A percentile compares a stretch with the other conserved stretches of the same genome.
phyloP scores from a whole-genome alignment of 1,284 basidiomycete species.

The Cutaneotrichosporon sp. region DNA sequence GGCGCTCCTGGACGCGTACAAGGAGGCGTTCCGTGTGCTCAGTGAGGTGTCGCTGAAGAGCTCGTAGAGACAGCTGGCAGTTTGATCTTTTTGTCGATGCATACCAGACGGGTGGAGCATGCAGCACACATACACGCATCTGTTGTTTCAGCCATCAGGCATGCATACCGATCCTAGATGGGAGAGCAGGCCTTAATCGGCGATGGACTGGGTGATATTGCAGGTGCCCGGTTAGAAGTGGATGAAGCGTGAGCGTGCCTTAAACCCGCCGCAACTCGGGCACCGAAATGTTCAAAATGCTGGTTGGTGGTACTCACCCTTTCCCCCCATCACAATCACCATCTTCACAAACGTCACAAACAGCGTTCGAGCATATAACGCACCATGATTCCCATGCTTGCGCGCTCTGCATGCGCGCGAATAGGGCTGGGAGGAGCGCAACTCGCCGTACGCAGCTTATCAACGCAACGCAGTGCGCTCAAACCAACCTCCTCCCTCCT shows the following conservation, averaged over 20 bases:
- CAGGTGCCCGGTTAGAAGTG: too few species aligned
- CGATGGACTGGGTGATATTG: too few species aligned
- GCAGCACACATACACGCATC: not conserved
- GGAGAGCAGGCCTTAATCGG: too few species aligned
- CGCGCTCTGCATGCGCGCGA: slow-evolving; percentile 20
- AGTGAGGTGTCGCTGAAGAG: slow-evolving; percentile 48
- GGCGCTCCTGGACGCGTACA: slow-evolving; percentile 91
- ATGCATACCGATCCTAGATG: too few species aligned
- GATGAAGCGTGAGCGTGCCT: too few species aligned
- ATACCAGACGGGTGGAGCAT: not conserved
- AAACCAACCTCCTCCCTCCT: not conserved
- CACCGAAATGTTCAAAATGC: too few species aligned
- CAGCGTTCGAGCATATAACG: too few species aligned
- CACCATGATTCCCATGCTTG: slow-evolving; percentile 12
- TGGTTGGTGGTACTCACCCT: too few species aligned
- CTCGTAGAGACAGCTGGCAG: slow-evolving; percentile 20
- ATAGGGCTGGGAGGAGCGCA: slow-evolving; percentile 10
- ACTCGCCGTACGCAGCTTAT: not conserved
- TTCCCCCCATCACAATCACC: too few species aligned
- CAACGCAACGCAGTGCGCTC: too few species aligned
- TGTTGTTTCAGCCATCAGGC: too few species aligned
- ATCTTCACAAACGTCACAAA: not conserved
- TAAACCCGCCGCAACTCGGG: too few species aligned
- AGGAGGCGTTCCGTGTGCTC: slow-evolving; percentile 78
- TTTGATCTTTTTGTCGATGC: slow-evolving; percentile 1